Evolutionary conservation across 2,329 filamentous ascomycete genomes (phyloP), one percentile per base, ranked within the genome.

Genomic region (Diaporthe humulicola): DNA sequence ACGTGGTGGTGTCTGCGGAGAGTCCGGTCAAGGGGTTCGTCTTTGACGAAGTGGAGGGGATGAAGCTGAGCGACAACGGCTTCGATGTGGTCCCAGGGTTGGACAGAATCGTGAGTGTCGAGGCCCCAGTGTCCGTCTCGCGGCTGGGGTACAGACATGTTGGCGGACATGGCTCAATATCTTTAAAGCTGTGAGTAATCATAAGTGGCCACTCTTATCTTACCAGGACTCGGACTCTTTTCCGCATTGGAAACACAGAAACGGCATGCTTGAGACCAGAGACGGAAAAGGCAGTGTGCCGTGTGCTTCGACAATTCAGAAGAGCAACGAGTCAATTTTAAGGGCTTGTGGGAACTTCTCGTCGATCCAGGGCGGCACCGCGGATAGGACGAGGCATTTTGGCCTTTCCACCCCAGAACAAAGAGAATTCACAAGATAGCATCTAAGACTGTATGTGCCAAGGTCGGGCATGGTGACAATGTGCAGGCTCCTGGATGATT

Each of bases 11-110:
- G 22, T 78, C 83, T 79, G 78, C 85, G 45, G 73, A 85, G 52
- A 83, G 85, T 36, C 90, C 90, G 0, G 86, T 90, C 3, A 92
- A 92, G 78, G 89, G 89, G 0, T 85, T 92, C 28, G 88, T 88
- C 1, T 83, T 92, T 25, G 86, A 88, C 73, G 88, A 89, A 75
- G 82, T 83, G 7, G 83, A 85, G 12, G 85, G 81, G 0, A 80
- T 88, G 28, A 82, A 79, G 52, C 81, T 90, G 71, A 89, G 87
- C 45, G 90, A 92, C 77, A 92, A 92, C 75, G 86, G 88, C 1
- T 86, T 92, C 25, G 90, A 92, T 79, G 28, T 92, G 14, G 81
- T 92, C 15, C 90, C 90, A 0, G 88, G 88, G 1, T 10, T 69
- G 33, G 48, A 69, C n/a, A 54, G 45, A 19, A 19, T 40, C 64